A percentile compares a stretch with the other conserved stretches of the same genome.
Evolutionary conservation across 2,329 filamentous ascomycete genomes (phyloP).

Genomic region (Keithomyces neogunnii): DNA sequence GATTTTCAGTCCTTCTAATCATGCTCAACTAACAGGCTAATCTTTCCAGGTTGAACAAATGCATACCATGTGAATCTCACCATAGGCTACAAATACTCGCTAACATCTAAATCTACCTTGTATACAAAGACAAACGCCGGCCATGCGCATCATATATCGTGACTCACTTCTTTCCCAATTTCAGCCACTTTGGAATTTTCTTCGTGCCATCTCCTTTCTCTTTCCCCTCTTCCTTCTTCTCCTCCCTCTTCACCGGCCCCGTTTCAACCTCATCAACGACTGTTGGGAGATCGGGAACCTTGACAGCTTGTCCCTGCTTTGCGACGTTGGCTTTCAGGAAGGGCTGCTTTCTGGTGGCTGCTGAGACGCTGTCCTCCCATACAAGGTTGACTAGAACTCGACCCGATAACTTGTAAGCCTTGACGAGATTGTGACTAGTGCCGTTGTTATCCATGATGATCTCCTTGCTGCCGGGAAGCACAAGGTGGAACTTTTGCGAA

Average conservation of each 20-base stretch:
- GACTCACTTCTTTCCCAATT: conserved; percentile 60
- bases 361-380: conserved; percentile 60
- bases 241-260: conserved; percentile 12
- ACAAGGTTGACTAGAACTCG: conserved; percentile 67
- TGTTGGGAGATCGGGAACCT: conserved; percentile 48
- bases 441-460: conserved; percentile 38
- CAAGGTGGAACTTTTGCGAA: conserved; percentile 62
- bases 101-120: background rate
- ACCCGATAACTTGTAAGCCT: conserved; percentile 60
- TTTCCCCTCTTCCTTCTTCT: conserved; percentile 26
- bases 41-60: too few relatives aligned
- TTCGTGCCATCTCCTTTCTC: conserved; percentile 32
- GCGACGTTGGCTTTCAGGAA: conserved; percentile 53
- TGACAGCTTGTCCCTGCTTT: conserved; percentile 56
- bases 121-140: background rate
- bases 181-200: conserved; percentile 62
- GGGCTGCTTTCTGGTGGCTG: conserved; percentile 42
- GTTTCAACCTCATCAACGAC: conserved; percentile 30
- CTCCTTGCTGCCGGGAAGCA: conserved; percentile 48
- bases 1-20: too few relatives aligned
- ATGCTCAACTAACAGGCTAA: too few relatives aligned
- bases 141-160: background rate
- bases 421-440: conserved; percentile 53
- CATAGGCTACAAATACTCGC: background rate
- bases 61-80: background rate